Percentiles rank a stretch among this genome's conserved stretches.
Evolutionary conservation across 768 basidiomycete genomes (phyloP).

Genomic region (Lactarius deliciosus): DNA sequence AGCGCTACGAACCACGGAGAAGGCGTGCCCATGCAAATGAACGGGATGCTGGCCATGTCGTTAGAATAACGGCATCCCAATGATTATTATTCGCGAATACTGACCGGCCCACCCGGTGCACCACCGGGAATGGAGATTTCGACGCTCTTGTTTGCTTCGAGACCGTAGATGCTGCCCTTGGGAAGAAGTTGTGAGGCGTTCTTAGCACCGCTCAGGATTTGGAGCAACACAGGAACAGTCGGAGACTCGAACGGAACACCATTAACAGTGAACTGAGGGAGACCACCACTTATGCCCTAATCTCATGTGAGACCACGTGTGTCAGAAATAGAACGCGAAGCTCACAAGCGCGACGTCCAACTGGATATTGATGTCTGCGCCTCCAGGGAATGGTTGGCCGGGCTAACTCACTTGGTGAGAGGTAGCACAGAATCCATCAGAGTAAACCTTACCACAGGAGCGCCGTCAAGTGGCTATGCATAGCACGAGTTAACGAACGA

Average conservation of each 20-base stretch:
- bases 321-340: background rate
- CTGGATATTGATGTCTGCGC: slow-evolving; percentile 5
- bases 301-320: background rate
- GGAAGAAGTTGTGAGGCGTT: background rate
- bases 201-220: background rate
- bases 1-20: slow-evolving; percentile 1
- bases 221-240: background rate
- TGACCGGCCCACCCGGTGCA: background rate
- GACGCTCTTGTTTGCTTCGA: background rate
- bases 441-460: slow-evolving; percentile 4
- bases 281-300: background rate
- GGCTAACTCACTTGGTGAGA: background rate
- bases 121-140: background rate
- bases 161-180: background rate
- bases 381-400: background rate
- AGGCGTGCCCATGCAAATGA: background rate
- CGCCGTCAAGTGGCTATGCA: background rate
- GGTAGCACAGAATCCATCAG: too few species aligned
- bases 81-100: background rate
- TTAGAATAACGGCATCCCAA: background rate
- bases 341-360: slow-evolving; percentile 8
- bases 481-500: background rate
- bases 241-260: background rate
- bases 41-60: background rate
- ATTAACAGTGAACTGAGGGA: background rate